These are phyloP conservation scores for Hanseniaspora taiwanica DNA, from an alignment of 805 yeast genomes.

Conservation along the genomic window DNA sequence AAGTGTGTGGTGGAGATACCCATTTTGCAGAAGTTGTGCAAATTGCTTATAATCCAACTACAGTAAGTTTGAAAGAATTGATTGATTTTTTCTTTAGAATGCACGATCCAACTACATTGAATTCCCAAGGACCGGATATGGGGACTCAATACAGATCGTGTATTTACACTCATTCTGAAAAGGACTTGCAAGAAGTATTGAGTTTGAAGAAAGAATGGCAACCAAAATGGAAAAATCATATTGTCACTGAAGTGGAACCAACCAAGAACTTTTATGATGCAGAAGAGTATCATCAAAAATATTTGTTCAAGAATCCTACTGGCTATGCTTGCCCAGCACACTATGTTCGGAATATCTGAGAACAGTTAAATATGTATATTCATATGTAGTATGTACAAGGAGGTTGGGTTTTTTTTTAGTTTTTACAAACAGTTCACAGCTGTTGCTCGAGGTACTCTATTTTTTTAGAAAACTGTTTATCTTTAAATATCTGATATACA, in stretches of 20 bases:
- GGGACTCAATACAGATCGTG: slow-evolving; percentile 91
- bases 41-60: slow-evolving; percentile 62
- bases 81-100: slow-evolving; percentile 77
- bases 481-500: slow-evolving; percentile 11
- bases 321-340: slow-evolving; percentile 92
- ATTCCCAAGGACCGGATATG: slow-evolving; percentile 74
- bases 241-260: slow-evolving; percentile 60
- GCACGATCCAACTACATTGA: slow-evolving; percentile 84
- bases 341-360: slow-evolving; percentile 44
- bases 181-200: slow-evolving; percentile 31
- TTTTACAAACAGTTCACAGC: neutral
- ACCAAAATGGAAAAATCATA: slow-evolving; percentile 52
- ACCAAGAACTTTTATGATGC: slow-evolving; percentile 73
- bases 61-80: slow-evolving; percentile 45
- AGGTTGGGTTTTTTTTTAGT: no score
- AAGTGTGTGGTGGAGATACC: slow-evolving; percentile 70
- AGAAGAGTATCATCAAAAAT: slow-evolving; percentile 87
- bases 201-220: slow-evolving; percentile 42
- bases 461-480: slow-evolving; percentile 8
- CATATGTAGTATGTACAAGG: no score
- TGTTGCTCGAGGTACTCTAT: slow-evolving; percentile 1
- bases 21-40: slow-evolving; percentile 73
- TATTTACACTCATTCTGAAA: slow-evolving; percentile 47
- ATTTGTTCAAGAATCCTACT: slow-evolving; percentile 62
- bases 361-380: neutral